Evolutionary conservation across 768 basidiomycete species (phyloP), one percentile per base, ranked within the genome.

Genomic region (Ramaria rubella): DNA sequence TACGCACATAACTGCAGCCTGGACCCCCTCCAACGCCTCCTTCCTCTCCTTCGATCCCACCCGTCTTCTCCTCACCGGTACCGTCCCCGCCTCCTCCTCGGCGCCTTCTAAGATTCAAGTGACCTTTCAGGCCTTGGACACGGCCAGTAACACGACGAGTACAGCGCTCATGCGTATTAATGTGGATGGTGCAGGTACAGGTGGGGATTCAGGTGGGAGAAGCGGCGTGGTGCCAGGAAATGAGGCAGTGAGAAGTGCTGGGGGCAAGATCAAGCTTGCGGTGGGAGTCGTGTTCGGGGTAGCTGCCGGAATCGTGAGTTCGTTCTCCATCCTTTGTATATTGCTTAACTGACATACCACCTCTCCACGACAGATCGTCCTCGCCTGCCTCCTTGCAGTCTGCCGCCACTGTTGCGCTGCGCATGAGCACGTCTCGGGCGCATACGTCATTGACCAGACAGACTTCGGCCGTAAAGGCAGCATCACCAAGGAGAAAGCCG

Each of bases 31-130:
- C 75, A 77, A 2, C 68, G 67, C 38, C 60, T 74, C 53, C 30
- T 86, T 79, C 73, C 68, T 93, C 31, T 64, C 57, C 1, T 87
- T 85, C 57, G 74, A 85, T 64, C 49, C 75, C 17, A 55, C 42
- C 43, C 70, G 67, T 15, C 75, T 74, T 8, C 67, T 68, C n/a
- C 67, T 90, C 46, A 67, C 72, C 31, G 90, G 89, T 5, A 76
- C 64, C 17, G 68, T 89, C 31, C 85, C 87, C 5, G 4, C 29
- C 30, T 15, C 31, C n/a, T n/a, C n/a, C n/a, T n/a, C n/a, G n/a
- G 24, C 46, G n/a, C 29, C 40, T 23, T 2, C 17, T 17, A 45
- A 46, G 12, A 23, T 45, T 26, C 23, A 34, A 24, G 46, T 56
- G 21, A 12, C 24, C 3, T 31, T 56, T 19, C 15, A 17, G 21